Evolutionary conservation across 129 eudicot species (phyloP).

Genomic region (Pulicaria dysenterica): DNA sequence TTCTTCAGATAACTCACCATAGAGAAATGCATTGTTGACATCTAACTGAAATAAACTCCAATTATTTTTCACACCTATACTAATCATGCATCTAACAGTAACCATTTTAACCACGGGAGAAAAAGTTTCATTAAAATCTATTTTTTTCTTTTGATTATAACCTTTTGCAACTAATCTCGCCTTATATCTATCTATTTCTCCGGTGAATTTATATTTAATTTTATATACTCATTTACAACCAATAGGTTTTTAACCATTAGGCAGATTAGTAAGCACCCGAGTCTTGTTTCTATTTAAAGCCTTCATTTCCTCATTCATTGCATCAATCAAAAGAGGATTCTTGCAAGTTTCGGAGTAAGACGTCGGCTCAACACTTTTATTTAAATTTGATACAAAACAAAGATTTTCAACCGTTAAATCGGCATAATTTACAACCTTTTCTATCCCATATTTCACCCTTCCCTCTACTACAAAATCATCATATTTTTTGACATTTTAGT

Average conservation of each 20-base stretch:
- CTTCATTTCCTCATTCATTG: neutral
- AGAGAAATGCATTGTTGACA: no score
- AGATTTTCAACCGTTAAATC: neutral
- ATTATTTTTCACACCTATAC: neutral
- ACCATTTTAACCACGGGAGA: neutral
- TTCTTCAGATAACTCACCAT: neutral
- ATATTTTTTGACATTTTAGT: no score
- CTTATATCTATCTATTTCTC: neutral
- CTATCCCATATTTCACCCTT: neutral
- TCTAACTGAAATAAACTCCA: neutral
- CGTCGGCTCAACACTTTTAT: neutral
- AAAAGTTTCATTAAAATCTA: neutral
- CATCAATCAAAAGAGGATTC: neutral
- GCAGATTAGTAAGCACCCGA: neutral
- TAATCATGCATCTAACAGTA: neutral
- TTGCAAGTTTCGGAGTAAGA: neutral
- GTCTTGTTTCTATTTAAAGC: neutral
- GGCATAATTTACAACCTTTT: neutral
- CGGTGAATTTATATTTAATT: neutral
- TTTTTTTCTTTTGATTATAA: neutral
- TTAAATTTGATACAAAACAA: neutral
- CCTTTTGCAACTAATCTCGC: neutral
- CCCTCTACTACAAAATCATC: neutral
- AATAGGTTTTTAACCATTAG: neutral
- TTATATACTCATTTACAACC: neutral